Evolutionary conservation across 768 basidiomycete genomes (phyloP).

Genomic region (Saitozyma podzolica): DNA sequence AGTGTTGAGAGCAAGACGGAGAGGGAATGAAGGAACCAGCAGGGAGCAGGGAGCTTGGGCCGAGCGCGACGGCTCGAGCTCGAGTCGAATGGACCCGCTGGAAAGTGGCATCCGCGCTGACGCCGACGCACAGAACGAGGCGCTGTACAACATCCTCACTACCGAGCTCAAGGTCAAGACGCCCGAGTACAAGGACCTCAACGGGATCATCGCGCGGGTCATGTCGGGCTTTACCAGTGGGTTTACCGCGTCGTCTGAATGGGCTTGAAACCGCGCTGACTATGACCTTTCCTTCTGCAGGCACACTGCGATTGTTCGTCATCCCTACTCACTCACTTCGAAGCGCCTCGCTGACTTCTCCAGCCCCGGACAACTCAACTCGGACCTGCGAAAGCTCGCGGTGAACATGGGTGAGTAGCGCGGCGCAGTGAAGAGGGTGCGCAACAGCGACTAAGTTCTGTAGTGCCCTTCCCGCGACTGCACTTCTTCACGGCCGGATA

Average conservation of each 20-base stretch:
- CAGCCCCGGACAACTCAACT: slow-evolving; percentile 52
- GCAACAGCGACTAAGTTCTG: neutral
- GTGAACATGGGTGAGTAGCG: slow-evolving; percentile 47
- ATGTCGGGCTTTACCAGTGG: slow-evolving; percentile 87
- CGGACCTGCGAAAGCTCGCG: slow-evolving; percentile 52
- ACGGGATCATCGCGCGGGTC: slow-evolving; percentile 75
- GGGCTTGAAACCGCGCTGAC: neutral
- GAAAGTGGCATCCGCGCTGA: too few species aligned
- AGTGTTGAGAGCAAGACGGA: too few species aligned
- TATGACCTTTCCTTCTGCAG: slow-evolving; percentile 14
- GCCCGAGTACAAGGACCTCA: slow-evolving; percentile 52
- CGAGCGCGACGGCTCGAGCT: too few species aligned
- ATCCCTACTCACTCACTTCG: neutral
- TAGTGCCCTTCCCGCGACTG: slow-evolving; percentile 97
- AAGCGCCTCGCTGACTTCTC: slow-evolving; percentile 3
- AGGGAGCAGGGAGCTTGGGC: too few species aligned
- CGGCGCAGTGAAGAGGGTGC: neutral
- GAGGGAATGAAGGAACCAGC: too few species aligned
- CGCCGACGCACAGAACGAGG: slow-evolving; percentile 47
- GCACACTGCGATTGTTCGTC: slow-evolving; percentile 43
- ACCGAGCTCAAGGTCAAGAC: slow-evolving; percentile 45
- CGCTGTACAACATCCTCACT: slow-evolving; percentile 52
- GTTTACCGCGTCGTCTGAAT: slow-evolving; percentile 3
- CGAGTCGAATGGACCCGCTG: too few species aligned
- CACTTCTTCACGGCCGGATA: slow-evolving; percentile 99